Conservation (phyloP, 495 filamentous ascomycete genomes). For the Penicillium ochrochloron region DNA sequence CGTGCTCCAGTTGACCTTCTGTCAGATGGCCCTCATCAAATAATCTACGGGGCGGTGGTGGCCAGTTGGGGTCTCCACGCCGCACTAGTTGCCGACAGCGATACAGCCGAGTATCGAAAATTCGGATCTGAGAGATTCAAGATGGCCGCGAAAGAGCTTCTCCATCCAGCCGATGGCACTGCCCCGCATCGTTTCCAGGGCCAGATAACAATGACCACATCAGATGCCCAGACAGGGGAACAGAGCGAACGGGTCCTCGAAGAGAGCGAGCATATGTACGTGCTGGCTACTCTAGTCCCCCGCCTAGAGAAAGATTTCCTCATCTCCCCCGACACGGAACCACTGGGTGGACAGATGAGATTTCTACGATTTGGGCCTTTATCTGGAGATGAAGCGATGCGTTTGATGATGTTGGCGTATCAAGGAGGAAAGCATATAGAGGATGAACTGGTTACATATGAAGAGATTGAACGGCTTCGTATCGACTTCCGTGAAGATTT, state of each 20-base stretch:
- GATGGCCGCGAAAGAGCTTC: conserved; percentile 76
- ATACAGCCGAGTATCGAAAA: conserved; percentile 75
- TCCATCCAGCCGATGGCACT: conserved; percentile 62
- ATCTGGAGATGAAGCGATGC: conserved; percentile 65
- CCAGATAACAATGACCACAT: conserved; percentile 48
- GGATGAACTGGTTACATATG: conserved; percentile 65
- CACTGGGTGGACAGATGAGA: conserved; percentile 67
- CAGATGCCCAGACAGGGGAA: conserved; percentile 19
- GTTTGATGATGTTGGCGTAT: conserved; percentile 78
- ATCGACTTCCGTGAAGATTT: conserved; percentile 68
- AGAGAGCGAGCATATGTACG: conserved; percentile 63
- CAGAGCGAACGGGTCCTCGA: conserved; percentile 9
- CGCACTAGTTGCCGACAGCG: conserved; percentile 82
- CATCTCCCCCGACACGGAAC: conserved; percentile 71
- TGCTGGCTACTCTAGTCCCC: conserved; percentile 73
- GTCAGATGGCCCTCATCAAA: conserved; percentile 30
- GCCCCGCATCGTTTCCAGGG: conserved; percentile 72
- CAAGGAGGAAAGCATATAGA: conserved; percentile 71
- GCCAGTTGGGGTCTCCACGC: conserved; percentile 89
- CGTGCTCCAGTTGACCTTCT: conserved; percentile 26
- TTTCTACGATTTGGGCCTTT: conserved; percentile 75
- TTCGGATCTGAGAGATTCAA: conserved; percentile 78
- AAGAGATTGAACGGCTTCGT: conserved; percentile 61
- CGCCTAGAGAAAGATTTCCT: conserved; percentile 79
- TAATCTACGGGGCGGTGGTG: conserved; percentile 77